These are phyloP conservation scores for Alternaria rosae DNA, from an alignment of 2,329 filamentous ascomycete species.

Conservation along the genomic window DNA sequence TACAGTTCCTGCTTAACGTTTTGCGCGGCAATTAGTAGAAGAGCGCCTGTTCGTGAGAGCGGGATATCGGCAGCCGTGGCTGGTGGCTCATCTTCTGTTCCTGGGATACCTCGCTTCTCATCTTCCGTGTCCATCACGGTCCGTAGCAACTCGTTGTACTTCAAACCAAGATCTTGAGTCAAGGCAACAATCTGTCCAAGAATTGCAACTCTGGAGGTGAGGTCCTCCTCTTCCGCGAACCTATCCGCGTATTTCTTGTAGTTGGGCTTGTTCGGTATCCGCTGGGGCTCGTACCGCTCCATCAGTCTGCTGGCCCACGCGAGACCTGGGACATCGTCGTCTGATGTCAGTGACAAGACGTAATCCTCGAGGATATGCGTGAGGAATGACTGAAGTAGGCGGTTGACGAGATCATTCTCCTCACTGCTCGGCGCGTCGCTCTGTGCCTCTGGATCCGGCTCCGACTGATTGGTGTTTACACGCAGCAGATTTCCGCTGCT, in stretches of 20 bases:
- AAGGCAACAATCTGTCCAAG: constrained; percentile 77
- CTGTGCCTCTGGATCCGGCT: constrained; percentile 65
- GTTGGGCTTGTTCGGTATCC: constrained; percentile 63
- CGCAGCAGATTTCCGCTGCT: constrained; percentile 57
- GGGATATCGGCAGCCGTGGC: constrained; percentile 61
- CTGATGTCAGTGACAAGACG: constrained; percentile 60
- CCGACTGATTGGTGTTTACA: constrained; percentile 44
- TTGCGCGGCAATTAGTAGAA: constrained; percentile 63
- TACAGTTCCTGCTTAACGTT: constrained; percentile 60
- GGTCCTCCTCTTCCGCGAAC: constrained; percentile 68
- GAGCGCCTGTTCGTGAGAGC: constrained; percentile 62
- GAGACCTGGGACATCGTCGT: constrained; percentile 58
- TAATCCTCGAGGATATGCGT: constrained; percentile 80
- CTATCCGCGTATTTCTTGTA: constrained; percentile 68
- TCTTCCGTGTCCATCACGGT: constrained; percentile 52
- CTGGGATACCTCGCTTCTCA: constrained; percentile 52
- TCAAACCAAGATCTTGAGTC: constrained; percentile 64
- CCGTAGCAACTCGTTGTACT: constrained; percentile 56
- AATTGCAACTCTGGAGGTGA: constrained; percentile 69
- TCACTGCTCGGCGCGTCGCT: constrained; percentile 54
- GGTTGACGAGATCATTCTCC: constrained; percentile 68
- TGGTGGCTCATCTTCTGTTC: constrained; percentile 64
- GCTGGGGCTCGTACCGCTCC: constrained; percentile 72
- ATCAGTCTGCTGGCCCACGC: constrained; percentile 65
- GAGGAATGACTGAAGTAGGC: constrained; percentile 77